These are phyloP conservation scores for Lojkania enalia DNA, from an alignment of 2,329 filamentous ascomycete genomes.

Conservation along the genomic window DNA sequence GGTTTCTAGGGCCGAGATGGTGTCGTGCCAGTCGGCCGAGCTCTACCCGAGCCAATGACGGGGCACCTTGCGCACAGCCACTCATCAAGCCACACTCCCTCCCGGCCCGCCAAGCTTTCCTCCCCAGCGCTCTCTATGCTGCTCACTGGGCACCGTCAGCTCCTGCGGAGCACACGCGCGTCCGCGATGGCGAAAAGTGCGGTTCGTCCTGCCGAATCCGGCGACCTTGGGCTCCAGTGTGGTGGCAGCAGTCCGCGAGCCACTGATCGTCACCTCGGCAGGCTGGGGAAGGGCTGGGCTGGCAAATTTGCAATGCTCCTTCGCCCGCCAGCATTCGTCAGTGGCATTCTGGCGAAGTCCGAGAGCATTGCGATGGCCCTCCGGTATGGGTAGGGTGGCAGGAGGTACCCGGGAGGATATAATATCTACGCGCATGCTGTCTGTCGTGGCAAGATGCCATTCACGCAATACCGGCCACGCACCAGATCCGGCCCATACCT, in stretches of 20 bases:
- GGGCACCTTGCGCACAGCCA: too few species aligned
- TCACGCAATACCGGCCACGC: slow-evolving; percentile 25
- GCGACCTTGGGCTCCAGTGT: too few species aligned
- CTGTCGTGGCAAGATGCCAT: slow-evolving; percentile 40
- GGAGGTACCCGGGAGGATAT: slow-evolving; percentile 63
- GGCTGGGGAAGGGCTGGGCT: slow-evolving; percentile 23
- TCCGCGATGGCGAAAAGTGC: slow-evolving; percentile 15
- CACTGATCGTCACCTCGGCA: slow-evolving; percentile 23
- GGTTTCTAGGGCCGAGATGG: too few species aligned
- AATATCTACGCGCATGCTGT: slow-evolving; percentile 59
- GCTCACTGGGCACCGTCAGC: slow-evolving; percentile 59
- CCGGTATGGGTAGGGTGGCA: slow-evolving; percentile 59
- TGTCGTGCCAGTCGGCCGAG: too few species aligned
- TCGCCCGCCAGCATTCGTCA: slow-evolving; percentile 27
- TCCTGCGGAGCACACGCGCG: slow-evolving; percentile 62
- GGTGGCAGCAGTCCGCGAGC: slow-evolving; percentile 18
- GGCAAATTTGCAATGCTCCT: slow-evolving; percentile 16
- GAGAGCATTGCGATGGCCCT: slow-evolving; percentile 36
- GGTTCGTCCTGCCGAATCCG: slow-evolving; percentile 17
- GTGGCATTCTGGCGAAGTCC: slow-evolving; percentile 39
- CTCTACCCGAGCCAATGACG: too few species aligned
- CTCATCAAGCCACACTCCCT: too few species aligned
- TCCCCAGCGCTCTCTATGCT: slow-evolving; percentile 64
- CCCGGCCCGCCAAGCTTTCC: slow-evolving; percentile 58
- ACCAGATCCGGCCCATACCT: slow-evolving; percentile 29